Base-by-base conservation (phyloP, 78 protist genomes). In the Tieghemostelium lacteum region DNA sequence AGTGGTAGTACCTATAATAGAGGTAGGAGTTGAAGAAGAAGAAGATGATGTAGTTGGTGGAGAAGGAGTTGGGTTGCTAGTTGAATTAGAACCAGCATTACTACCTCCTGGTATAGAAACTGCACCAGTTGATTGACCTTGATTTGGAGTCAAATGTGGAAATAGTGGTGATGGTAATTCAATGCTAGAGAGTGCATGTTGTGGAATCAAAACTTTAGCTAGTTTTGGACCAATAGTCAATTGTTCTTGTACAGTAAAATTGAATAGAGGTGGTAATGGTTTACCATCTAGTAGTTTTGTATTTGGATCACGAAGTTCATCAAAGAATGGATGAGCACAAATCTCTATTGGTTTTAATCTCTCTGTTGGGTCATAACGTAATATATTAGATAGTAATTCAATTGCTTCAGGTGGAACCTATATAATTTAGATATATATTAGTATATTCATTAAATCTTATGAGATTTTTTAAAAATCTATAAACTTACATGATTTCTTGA, bases 251-350 rank as follows among this genome's bases (percentile, higher is more conserved):
- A 83, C 52, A 34, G 95, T 86, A 63, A 93, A 93, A 83, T 93
- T 76, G 50, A 93, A 93, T 8, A 96, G 77, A 1, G 96, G 95
- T 45, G 96, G 96, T 36, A 93, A 58, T 29, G 94, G 89, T 34
- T 54, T 73, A 14, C 97, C 95, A 45, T 93, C 88, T 19, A 94
- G 95, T 34, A 94, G 85, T 3, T 52, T 69, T 0, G 86, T 39
- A 54, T 55, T 58, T 20, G 96, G 94, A 40, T 88, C 89, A 33
- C 97, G 49, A 40, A 98, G 76, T 45, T 95, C 98, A 67, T 95
- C 98, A 83, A 98, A 98, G 94, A 96, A 97, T 29, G 98, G 96
- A 62, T 97, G 99, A 31, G 88, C 88, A 45, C 87, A 58, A 24
- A 95, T 95, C 33, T 97, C 96, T 19, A 73, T 37, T 24, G 98